phyloP scores from a whole-genome alignment of 2,329 filamentous ascomycete genomes.

The Fusarium xyrophilum region DNA sequence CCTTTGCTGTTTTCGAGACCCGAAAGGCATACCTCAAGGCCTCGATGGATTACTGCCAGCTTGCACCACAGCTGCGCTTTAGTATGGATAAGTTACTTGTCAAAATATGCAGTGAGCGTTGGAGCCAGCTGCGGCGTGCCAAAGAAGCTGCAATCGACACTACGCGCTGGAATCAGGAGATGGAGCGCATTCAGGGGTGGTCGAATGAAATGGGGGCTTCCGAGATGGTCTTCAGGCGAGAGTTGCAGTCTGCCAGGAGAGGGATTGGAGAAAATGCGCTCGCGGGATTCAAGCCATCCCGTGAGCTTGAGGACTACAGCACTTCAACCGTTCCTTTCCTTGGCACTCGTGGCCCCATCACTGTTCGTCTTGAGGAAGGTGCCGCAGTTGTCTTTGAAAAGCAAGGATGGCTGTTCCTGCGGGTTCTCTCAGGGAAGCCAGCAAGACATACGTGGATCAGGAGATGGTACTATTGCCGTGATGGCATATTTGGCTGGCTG shows the following conservation, averaged over 20 bases:
- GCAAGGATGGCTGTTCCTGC: constrained; percentile 91
- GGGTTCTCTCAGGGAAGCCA: constrained; percentile 84
- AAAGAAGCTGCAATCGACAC: constrained; percentile 71
- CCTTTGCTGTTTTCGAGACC: constrained; percentile 92
- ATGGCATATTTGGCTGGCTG: constrained; percentile 95
- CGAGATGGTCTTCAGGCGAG: constrained; percentile 82
- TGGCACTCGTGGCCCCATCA: constrained; percentile 72
- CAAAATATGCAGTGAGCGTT: constrained; percentile 82
- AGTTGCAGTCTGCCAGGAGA: constrained; percentile 78
- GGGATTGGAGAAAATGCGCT: constrained; percentile 83
- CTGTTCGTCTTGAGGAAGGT: constrained; percentile 63
- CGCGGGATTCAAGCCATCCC: constrained; percentile 75
- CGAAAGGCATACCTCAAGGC: constrained; percentile 89
- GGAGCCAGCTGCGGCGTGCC: constrained; percentile 80
- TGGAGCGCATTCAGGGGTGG: constrained; percentile 93
- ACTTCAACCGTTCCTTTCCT: constrained; percentile 89
- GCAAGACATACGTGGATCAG: constrained; percentile 88
- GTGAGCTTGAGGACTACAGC: constrained; percentile 92
- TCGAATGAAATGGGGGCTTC: constrained; percentile 90
- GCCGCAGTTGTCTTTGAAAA: constrained; percentile 71
- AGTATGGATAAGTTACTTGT: constrained; percentile 87
- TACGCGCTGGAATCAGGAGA: constrained; percentile 74
- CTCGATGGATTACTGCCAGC: constrained; percentile 90
- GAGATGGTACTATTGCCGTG: constrained; percentile 94
- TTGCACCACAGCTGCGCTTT: constrained; percentile 83